Evolutionary conservation across 2,329 filamentous ascomycete species (phyloP).

Genomic region (Aspergillus pseudoterreus): DNA sequence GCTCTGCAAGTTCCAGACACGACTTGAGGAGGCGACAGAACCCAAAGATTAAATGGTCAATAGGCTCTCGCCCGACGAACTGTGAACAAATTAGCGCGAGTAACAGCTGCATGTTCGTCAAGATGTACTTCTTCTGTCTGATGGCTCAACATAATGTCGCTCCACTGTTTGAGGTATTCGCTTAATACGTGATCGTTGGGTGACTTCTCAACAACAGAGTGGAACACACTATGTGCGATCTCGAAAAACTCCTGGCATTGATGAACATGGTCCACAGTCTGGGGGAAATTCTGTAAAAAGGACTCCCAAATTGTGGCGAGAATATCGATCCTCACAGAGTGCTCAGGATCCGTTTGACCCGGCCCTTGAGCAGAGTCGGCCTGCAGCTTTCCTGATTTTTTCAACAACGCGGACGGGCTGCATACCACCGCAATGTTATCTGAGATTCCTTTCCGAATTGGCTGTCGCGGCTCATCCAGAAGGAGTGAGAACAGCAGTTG

Average conservation of each 20-base stretch:
- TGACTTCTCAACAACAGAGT: constrained; percentile 38
- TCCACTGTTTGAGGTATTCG: constrained; percentile 44
- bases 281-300: constrained; percentile 38
- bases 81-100: background rate
- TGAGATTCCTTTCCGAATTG: constrained; percentile 36
- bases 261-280: constrained; percentile 32
- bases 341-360: constrained; percentile 16
- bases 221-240: constrained; percentile 40
- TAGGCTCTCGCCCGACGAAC: constrained; percentile 45
- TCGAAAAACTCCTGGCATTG: constrained; percentile 47
- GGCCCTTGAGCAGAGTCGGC: constrained; percentile 13
- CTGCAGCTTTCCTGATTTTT: constrained; percentile 20
- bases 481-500: constrained; percentile 41
- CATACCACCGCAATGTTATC: constrained; percentile 39
- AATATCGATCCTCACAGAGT: constrained; percentile 34
- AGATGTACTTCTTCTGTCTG: constrained; percentile 32
- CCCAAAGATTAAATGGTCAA: constrained; percentile 42
- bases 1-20: constrained; percentile 38
- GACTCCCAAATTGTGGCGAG: constrained; percentile 45
- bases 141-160: constrained; percentile 40
- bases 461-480: constrained; percentile 40
- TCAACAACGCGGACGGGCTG: constrained; percentile 27
- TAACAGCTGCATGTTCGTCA: background rate
- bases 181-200: constrained; percentile 34
- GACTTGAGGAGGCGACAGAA: constrained; percentile 42